These are phyloP conservation scores for Paraconiothyrium sp. DNA, from an alignment of 2,329 filamentous ascomycete genomes.

Conservation along the genomic window DNA sequence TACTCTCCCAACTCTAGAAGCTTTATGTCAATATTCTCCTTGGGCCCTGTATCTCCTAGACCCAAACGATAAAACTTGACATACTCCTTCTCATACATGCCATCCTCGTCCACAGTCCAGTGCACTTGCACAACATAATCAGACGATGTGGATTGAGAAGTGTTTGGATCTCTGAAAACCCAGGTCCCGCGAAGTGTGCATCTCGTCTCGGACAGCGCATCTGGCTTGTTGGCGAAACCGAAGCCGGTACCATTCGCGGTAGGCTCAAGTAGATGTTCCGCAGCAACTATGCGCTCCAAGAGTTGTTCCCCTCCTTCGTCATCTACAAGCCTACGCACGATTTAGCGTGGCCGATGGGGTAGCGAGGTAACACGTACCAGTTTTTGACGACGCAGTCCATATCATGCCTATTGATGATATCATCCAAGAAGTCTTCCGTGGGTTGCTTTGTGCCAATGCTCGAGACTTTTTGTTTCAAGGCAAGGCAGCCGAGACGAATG, in stretches of 20 bases:
- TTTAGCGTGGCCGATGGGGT: not conserved
- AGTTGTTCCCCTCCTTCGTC: constrained; percentile 32
- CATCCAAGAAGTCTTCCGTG: not conserved
- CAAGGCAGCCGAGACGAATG: constrained; percentile 40
- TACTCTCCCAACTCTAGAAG: constrained; percentile 43
- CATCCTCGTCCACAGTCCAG: constrained; percentile 44
- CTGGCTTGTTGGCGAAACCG: constrained; percentile 32
- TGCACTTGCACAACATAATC: constrained; percentile 40
- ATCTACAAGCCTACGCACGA: constrained; percentile 30
- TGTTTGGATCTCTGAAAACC: constrained; percentile 40
- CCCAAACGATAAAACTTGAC: constrained; percentile 35
- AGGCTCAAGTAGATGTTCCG: constrained; percentile 35
- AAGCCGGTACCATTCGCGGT: constrained; percentile 30
- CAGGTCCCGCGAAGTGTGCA: constrained; percentile 37
- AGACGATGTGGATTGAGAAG: constrained; percentile 11
- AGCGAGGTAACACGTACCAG: constrained; percentile 27
- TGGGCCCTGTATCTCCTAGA: constrained; percentile 23
- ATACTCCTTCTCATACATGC: constrained; percentile 39
- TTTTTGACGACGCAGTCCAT: constrained; percentile 33
- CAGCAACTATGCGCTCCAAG: constrained; percentile 29
- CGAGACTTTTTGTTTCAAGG: not conserved
- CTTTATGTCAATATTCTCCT: constrained; percentile 43
- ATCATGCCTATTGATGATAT: constrained; percentile 14
- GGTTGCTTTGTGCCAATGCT: constrained; percentile 16
- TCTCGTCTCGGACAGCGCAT: constrained; percentile 24